Conservation (phyloP, 805 yeast species). For the Hanseniaspora jakobsenii region DNA sequence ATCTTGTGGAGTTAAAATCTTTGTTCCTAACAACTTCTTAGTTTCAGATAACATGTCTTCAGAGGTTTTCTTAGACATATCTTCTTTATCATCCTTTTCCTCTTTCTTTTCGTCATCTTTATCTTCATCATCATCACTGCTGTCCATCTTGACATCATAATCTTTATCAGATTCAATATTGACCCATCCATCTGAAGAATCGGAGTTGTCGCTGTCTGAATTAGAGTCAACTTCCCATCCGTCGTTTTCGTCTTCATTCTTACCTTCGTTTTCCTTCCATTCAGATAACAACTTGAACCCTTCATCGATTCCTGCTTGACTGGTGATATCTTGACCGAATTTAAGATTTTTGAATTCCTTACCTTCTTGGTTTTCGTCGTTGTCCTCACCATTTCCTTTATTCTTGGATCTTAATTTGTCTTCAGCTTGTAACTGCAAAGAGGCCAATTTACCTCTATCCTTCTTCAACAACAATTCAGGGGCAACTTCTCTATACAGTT, state of each 20-base stretch:
- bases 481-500: conserved; percentile 84
- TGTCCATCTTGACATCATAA: conserved; percentile 39
- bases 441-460: conserved; percentile 87
- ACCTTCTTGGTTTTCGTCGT: conserved; percentile 60
- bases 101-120: conserved; percentile 19
- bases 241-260: conserved; percentile 50
- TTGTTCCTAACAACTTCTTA: conserved; percentile 52
- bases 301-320: conserved; percentile 59
- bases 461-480: conserved; percentile 87
- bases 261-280: conserved; percentile 51
- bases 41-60: conserved; percentile 34
- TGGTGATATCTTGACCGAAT: conserved; percentile 58
- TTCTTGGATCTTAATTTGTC: too few relatives aligned
- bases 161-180: conserved; percentile 28
- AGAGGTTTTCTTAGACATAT: conserved; percentile 30
- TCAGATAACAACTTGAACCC: conserved; percentile 82
- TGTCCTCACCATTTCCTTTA: conserved; percentile 19
- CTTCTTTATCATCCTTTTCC: conserved; percentile 21
- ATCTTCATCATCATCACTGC: conserved; percentile 30
- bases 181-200: conserved; percentile 32
- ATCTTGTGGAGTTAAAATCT: conserved; percentile 92
- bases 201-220: conserved; percentile 41
- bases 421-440: conserved; percentile 62
- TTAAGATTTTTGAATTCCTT: conserved; percentile 30
- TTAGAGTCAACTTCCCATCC: conserved; percentile 30